Base-by-base conservation (phyloP, 176 grass and related monocot genomes). In the Bothriochloa decipiens region DNA sequence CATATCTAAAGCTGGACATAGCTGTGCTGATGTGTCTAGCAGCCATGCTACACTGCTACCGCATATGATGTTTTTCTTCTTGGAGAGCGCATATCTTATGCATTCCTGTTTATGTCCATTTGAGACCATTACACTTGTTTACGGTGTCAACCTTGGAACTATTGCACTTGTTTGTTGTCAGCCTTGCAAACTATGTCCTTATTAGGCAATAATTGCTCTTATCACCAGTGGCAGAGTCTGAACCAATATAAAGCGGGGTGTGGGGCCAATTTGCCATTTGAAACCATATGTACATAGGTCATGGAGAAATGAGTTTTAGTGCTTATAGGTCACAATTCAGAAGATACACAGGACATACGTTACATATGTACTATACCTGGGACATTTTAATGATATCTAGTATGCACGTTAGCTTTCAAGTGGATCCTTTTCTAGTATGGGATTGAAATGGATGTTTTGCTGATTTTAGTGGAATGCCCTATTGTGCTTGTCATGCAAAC, bases 351-450 rank as follows among this genome's bases (percentile, higher is more conserved):
- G 29, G 29, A 32, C 29, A 32, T 32, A 32, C 29, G 29, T 32
- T 32, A 32, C 29, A 32, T 32, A 32, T 2, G 29, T 32, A 32
- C 29, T 32, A 32, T 41, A 0, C 61, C 43, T 82, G 74, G 60
- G 50, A 70, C 76, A 18, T 60, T 39, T 26, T 69, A 60, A 76
- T 76, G 50, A 64, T 71, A 41, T 36, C 8, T 22, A 71, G 14
- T 70, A 57, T 37, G 20, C 4, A 4, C 60, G 49, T 61, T 76
- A 69, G 20, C 26, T 52, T 52, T 68, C 20, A 69, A 78, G 42
- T 50, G 20, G 63, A 49, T 23, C 26, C 3, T 67, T 63, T 42
- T 62, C 12, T 45, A 65, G 17, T 18, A 17, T 8, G 22, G 16
- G 28, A 32, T 49, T 67, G 26, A 80, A 80, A 47, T 67, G 26